Base-by-base conservation (phyloP, 2,329 filamentous ascomycete species). In the Ophiostoma populinum region DNA sequence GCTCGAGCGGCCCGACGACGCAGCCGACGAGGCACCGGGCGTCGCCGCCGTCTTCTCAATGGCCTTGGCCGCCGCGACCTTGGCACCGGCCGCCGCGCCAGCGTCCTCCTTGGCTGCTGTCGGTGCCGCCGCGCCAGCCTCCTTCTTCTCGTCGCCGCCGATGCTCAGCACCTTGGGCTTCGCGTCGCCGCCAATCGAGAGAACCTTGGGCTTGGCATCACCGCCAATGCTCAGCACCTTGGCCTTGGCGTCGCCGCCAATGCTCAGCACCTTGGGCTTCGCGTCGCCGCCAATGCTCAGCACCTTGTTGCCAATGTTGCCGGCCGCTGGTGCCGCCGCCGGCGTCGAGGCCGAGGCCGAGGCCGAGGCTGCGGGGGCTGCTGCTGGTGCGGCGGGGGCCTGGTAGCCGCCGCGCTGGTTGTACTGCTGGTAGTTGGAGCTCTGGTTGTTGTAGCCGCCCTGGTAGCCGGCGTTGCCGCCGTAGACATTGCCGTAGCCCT, bases 41-140 rank as follows among this genome's bases (percentile, higher is more conserved):
- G 60, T 19, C n/a, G 86, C 77, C 36, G 85, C 81, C 0, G 80
- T 78, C 67, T 93, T 93, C 51, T 92, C 83, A 43, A 94, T 82
- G 8, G 87, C 86, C 59, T 94, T 94, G 34, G 73, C 63, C 5
- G 86, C 87, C 2, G 78, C 64, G n/a, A 80, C 75, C 59, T 94
- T 94, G 41, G 85, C 67, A 20, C 82, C 80, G 19, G 78, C 77
- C 29, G 59, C 51, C 15, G 52, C 50, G 35, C 58, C 55, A 1
- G 32, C 40, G n/a, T 39, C 37, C 43, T 57, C 51, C 42, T 62
- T 68, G 41, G 55, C 51, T 17, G 54, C 51, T 56, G 37, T 64
- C 62, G 36, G 63, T 24, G 22, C 53, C 19, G 54, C 52, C 27
- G 36, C 26, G 9, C 32, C 10, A 5, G 76, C 63, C 46, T 55